Base-by-base conservation (phyloP, 768 basidiomycete genomes). In the Mycena alexandri region DNA sequence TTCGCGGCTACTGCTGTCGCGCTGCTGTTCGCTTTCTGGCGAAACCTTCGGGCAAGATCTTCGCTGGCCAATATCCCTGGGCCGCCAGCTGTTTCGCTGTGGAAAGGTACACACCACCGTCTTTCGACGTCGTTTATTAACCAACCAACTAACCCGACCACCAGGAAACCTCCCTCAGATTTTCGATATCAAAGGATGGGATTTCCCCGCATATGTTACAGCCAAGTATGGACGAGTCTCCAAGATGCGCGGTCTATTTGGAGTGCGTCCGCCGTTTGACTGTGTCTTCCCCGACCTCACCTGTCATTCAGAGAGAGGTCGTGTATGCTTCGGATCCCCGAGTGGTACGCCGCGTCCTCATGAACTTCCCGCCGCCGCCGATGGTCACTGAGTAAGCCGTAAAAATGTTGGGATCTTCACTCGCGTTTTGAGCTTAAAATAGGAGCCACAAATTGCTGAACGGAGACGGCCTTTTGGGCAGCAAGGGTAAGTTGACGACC, bases 281-380 rank as follows among this genome's bases (percentile, higher is more conserved):
- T 36, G 7, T 17, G 24, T 11, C 17, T 22, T 17, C 10, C 21
- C 5, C 36, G 42, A 19, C 58, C 43, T 24, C 43, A 14, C 14
- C 36, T 21, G 38, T 19, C n/a, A n/a, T 25, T 73, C 70, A 50
- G 55, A 24, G 51, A 42, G 24, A 69, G 61, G 58, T 65, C 8
- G 62, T 79, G 29, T 76, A 74, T 50, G 72, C 77, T 13, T 76
- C 56, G 41, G 78, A 79, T 48, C 76, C 78, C 3, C 61, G 65
- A 21, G 78, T 77, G 1, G 65, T 79, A 44, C 74, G 75, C 53
- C 73, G 71, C 54, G 76, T 79, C 44, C 50, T 75, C 4, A 58
- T 78, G 47, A 77, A 78, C 63, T 66, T 66, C 51, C 65, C 65
- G 17, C 65, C 65, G 29, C 65, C 65, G 29, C 57, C 65, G 41